Percentiles rank a stretch among this genome's conserved stretches.
Conservation (phyloP, 2,329 filamentous ascomycete genomes). For the Curvularia sp. region DNA sequence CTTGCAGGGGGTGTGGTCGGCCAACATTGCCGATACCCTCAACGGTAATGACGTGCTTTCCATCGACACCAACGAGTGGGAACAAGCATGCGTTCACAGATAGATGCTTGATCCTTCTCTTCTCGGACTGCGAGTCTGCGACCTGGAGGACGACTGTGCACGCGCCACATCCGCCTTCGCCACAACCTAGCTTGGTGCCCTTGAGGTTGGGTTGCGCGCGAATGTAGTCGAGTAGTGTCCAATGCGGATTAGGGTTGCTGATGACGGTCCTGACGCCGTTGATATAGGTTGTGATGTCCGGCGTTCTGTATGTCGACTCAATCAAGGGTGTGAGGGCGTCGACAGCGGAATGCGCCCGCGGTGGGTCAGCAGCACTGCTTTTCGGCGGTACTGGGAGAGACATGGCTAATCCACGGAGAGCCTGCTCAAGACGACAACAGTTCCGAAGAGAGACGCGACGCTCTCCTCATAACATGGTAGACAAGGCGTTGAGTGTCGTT, state of each 20-base stretch:
- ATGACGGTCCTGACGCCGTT: conserved; percentile 87
- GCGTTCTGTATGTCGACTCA: conserved; percentile 79
- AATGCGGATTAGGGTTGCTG: conserved; percentile 85
- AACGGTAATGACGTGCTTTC: conserved; percentile 96
- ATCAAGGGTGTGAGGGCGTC: conserved; percentile 69
- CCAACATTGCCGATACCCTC: conserved; percentile 91
- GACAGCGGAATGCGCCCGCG: conserved; percentile 35
- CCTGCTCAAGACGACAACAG: not conserved
- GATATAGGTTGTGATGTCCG: conserved; percentile 78
- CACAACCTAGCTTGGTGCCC: conserved; percentile 93
- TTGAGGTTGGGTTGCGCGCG: conserved; percentile 83
- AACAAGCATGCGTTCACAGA: conserved; percentile 95
- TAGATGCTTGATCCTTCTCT: conserved; percentile 89
- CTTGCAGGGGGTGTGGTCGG: conserved; percentile 84
- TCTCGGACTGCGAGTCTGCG: conserved; percentile 70
- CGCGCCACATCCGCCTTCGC: conserved; percentile 92
- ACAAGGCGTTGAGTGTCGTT: conserved; percentile 18
- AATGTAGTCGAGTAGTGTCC: conserved; percentile 90
- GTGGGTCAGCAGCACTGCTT: conserved; percentile 39
- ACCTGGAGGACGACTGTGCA: conserved; percentile 75
- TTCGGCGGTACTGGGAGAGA: conserved; percentile 41
- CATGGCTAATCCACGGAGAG: conserved; percentile 28
- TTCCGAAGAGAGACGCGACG: not conserved
- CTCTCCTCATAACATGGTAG: conserved; percentile 10
- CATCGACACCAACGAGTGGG: conserved; percentile 87